These are phyloP conservation scores for Boletus reticulatus DNA, from an alignment of 768 basidiomycete species.

Conservation along the genomic window DNA sequence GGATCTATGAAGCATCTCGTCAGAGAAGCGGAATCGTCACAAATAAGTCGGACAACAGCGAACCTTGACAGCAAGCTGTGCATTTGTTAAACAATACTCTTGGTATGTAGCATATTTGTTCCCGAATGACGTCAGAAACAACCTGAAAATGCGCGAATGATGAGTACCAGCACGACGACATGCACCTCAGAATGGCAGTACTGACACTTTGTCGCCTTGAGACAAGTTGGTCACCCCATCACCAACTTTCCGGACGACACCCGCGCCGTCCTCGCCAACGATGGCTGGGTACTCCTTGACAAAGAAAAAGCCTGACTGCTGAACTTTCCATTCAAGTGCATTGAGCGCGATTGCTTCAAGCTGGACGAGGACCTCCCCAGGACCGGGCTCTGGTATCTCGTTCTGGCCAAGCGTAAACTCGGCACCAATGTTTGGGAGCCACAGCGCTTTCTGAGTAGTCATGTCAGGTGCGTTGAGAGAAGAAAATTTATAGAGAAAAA, in stretches of 20 bases:
- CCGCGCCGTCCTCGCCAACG: slow-evolving; percentile 38
- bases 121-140: slow-evolving; percentile 8
- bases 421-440: slow-evolving; percentile 12
- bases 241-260: slow-evolving; percentile 37
- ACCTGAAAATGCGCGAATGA: neutral
- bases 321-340: slow-evolving; percentile 38
- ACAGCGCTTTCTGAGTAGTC: slow-evolving; percentile 17
- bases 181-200: neutral
- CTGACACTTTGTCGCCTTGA: slow-evolving; percentile 31
- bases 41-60: neutral
- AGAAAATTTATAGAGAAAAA: too few species aligned
- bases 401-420: slow-evolving; percentile 5
- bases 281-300: slow-evolving; percentile 37
- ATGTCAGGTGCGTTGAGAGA: neutral
- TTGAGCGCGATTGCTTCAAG: slow-evolving; percentile 41
- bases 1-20: slow-evolving; percentile 23
- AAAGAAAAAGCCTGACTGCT: slow-evolving; percentile 3
- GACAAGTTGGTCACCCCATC: slow-evolving; percentile 32
- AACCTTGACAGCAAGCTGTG: slow-evolving; percentile 17
- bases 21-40: neutral
- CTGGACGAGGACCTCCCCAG: slow-evolving; percentile 43
- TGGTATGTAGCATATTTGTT: slow-evolving; percentile 19
- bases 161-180: neutral
- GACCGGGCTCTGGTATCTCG: slow-evolving; percentile 35
- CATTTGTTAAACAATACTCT: slow-evolving; percentile 20